These are phyloP conservation scores for Geoglossum cookeanum DNA, from an alignment of 2,329 filamentous ascomycete species.

Conservation along the genomic window DNA sequence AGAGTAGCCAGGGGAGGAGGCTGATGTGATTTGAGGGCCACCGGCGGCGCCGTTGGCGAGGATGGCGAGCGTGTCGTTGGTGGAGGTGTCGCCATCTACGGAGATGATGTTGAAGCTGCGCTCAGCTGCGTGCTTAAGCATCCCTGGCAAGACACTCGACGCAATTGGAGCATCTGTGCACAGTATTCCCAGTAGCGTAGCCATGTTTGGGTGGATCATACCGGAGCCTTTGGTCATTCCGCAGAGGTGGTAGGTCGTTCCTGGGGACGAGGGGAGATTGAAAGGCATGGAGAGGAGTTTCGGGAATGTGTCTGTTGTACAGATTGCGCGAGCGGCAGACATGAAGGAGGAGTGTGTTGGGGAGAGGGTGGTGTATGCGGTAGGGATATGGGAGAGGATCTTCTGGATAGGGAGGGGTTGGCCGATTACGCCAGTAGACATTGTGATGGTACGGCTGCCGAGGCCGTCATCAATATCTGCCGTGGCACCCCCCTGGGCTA, in stretches of 20 bases:
- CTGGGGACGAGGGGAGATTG: slow-evolving; percentile 59
- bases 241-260: slow-evolving; percentile 61
- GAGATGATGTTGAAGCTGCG: slow-evolving; percentile 93
- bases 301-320: slow-evolving; percentile 95
- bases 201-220: slow-evolving; percentile 99
- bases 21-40: slow-evolving; percentile 39
- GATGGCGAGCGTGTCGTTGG: slow-evolving; percentile 87
- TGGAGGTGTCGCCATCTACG: slow-evolving; percentile 91
- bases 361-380: slow-evolving; percentile 51
- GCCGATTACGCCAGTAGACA: slow-evolving; percentile 97
- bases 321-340: slow-evolving; percentile 71
- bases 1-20: slow-evolving; percentile 38
- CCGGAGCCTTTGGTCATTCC: slow-evolving; percentile 96
- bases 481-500: slow-evolving; percentile 19
- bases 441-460: slow-evolving; percentile 58
- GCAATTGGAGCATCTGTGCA: slow-evolving; percentile 78
- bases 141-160: slow-evolving; percentile 42
- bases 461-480: slow-evolving; percentile 20
- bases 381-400: slow-evolving; percentile 66
- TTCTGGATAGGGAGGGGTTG: slow-evolving; percentile 83
- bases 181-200: slow-evolving; percentile 76
- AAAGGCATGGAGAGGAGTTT: slow-evolving; percentile 81
- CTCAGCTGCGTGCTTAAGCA: slow-evolving; percentile 57
- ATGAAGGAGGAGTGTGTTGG: slow-evolving; percentile 74
- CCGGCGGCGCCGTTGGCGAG: slow-evolving; percentile 91